Base-by-base conservation (phyloP, 2,329 filamentous ascomycete genomes). In the Madurella fahalii region DNA sequence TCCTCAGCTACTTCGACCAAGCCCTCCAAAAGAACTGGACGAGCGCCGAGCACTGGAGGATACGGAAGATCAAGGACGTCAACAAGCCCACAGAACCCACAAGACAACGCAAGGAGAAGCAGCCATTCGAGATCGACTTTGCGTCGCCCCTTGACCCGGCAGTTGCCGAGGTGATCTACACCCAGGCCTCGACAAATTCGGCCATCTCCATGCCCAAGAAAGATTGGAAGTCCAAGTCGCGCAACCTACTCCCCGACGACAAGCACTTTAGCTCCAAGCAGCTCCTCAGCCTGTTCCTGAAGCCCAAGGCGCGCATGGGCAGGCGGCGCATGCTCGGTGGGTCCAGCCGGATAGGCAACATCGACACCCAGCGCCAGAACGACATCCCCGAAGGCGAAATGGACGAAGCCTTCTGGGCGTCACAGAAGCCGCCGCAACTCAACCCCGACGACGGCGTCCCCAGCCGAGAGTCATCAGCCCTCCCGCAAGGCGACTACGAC, bases 1-100 rank as follows among this genome's bases (percentile, higher is more conserved):
- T 99, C 54, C 80, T 99, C n/a, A 88, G 89, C 67, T 99, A 97
- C 74, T 99, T 99, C 67, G 94, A 99, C 69, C 90, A 96, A 66
- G 92, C 93, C 2, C 75, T 97, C 42, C 90, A 94, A 68, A 97
- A 96, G 79, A 96, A 96, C 66, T 99, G 94, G 93, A 87, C 88
- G 5, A 95, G 91, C 47, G 93, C 94, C n/a, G 94, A 97, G 69
- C 94, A 99, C 72, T 99, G 94, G 94, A 87, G 93, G 62, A 97
- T 99, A 67, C 83, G 89, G 59, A 90, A 91, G 67, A 94, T 99
- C 71, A 97, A 97, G 66, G 84, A 86, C 60, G 74, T 79, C 65
- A 80, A 77, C 64, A 91, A 92, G 70, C 78, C 83, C 8, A 75
- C 80, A 9, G 77, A 81, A 13, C 74, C 64, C 64, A 81, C 70